Evolutionary conservation across 2,329 filamentous ascomycete species (phyloP), one percentile per base, ranked within the genome.

Genomic region (Davidsoniella virescens): DNA sequence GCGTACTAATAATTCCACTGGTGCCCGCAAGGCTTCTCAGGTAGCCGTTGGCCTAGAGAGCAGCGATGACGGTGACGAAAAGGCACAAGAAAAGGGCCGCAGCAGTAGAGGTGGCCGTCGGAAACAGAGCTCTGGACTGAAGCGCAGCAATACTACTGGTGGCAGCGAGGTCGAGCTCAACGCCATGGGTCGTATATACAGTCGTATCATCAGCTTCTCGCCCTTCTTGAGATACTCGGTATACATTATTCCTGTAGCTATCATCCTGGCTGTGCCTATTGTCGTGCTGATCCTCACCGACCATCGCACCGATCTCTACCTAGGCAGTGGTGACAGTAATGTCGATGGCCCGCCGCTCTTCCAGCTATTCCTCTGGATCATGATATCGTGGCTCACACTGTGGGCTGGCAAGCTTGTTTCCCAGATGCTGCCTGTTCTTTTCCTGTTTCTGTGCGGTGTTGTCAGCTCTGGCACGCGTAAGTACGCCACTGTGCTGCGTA

Each of bases 381-480:
- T 83, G 59, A 69, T 81, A 47, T 70, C 80, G 36, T 85, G 81
- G 81, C 63, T 80, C 38, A 70, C 72, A 7, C 69, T 84, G 9
- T 85, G 81, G 81, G 66, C 70, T 16, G 78, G 74, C 56, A 85
- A 84, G 64, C 63, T 82, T 41, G 68, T 78, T 9, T 75, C 80
- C 12, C 76, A 76, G 61, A 59, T 73, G 14, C 59, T 82, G 2
- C 80, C 81, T 0, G 63, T 67, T 38, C 55, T 76, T 48, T 84
- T 84, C 63, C 79, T 83, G 70, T 80, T 82, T 58, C 72, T 82
- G 56, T 75, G 72, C 55, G 81, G 81, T 51, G 76, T 84, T 26
- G 73, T 84, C 60, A 82, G 78, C 61, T 74, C 76, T 12, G 80
- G 80, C 44, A 81, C 80, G 4, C 71, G 79, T 54, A 85, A 85